Evolutionary conservation across 176 grass and related monocot species (phyloP), one percentile per base, ranked within the genome.

Genomic region (Oryza glumipatula): DNA sequence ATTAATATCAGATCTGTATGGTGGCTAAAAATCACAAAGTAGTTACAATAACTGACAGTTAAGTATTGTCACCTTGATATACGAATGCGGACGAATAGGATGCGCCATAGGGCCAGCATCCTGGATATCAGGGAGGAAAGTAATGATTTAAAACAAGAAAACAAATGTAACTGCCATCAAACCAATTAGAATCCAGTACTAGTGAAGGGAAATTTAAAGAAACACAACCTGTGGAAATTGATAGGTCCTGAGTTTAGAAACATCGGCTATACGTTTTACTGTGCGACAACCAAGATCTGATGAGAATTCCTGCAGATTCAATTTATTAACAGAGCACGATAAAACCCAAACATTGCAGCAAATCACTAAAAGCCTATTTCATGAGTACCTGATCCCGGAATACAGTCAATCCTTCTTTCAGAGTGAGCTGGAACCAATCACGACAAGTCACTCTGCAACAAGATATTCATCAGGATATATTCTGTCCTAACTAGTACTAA

Each of bases 371-470:
- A 28, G 12, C 47, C 23, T 43, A 72, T 76, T 71, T 51, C 69
- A 82, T 47, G 19, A 74, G 78, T 70, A 99, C 96, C 93, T 99
- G 96, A 83, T 96, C 96, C 80, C 96, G 94, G 79, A 99, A 99
- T 61, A 99, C 96, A 58, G 96, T 99, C 56, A 99, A 47, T 72
- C 96, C 96, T 90, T 99, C 96, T 86, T 99, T 99, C 67, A 99
- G 84, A 83, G 93, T 99, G 80, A 99, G 86, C 81, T 99, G 96
- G 93, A 99, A 99, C 96, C 96, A 99, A 85, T 99, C 96, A 85
- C 96, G 96, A 35, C 96, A 99, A 39, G 96, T 99, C 46, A 99
- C 96, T 85, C 96, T 99, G 89, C 68, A 88, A 90, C 60, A 68
- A 33, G 61, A 58, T 61, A 77, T 39, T 65, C 21, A 73, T 78